Conservation (phyloP, 2,329 filamentous ascomycete genomes). For the Davidsoniella virescens region DNA sequence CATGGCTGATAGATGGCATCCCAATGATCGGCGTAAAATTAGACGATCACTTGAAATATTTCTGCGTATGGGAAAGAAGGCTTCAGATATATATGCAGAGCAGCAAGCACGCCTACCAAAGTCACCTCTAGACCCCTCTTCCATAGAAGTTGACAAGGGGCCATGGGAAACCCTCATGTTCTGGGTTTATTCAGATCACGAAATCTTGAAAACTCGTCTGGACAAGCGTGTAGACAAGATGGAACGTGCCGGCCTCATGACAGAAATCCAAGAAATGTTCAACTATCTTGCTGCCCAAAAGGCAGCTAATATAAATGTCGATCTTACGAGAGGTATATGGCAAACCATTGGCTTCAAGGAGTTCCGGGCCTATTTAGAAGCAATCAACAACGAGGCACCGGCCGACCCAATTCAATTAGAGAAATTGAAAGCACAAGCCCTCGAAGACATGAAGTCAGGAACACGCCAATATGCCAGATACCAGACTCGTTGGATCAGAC, state of each 20-base stretch:
- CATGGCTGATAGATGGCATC: conserved; percentile 89
- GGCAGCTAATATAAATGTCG: conserved; percentile 37
- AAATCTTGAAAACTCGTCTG: conserved; percentile 52
- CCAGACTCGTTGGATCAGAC: conserved; percentile 74
- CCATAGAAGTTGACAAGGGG: background rate
- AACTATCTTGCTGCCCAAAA: conserved; percentile 21
- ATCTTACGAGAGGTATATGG: conserved; percentile 77
- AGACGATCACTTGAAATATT: conserved; percentile 79
- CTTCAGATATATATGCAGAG: conserved; percentile 75
- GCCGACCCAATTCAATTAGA: conserved; percentile 26
- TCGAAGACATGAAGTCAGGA: conserved; percentile 65
- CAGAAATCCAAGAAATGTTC: conserved; percentile 32
- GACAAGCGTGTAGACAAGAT: conserved; percentile 71
- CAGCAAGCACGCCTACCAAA: conserved; percentile 29
- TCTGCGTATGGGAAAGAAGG: conserved; percentile 61
- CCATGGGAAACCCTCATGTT: conserved; percentile 52
- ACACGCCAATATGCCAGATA: conserved; percentile 78
- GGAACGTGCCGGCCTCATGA: conserved; percentile 40
- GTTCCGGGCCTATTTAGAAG: conserved; percentile 54
- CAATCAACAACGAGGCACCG: conserved; percentile 20
- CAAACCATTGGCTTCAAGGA: conserved; percentile 95
- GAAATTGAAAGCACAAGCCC: conserved; percentile 37
- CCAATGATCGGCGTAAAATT: conserved; percentile 82
- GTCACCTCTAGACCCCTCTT: background rate
- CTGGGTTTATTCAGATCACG: conserved; percentile 68